Evolutionary conservation across 2,329 filamentous ascomycete genomes (phyloP), one percentile per base, ranked within the genome.

Genomic region (Colletotrichum tofieldiae): DNA sequence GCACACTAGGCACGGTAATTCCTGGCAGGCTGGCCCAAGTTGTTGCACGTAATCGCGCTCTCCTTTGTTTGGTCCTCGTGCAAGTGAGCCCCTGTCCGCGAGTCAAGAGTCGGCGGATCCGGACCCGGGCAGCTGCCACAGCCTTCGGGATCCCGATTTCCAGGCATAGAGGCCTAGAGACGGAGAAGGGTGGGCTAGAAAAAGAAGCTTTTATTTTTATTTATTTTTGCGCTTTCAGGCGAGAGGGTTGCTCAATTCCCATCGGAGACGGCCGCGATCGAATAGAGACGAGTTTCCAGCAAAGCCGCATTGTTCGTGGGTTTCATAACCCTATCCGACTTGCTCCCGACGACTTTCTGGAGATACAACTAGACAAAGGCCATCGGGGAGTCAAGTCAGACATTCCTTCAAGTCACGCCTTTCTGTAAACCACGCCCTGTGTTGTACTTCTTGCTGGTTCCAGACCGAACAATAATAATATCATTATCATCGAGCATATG

Each of bases 21-120:
- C n/a, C 32, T 60, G 16, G 16, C 32, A 29, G 49, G 26, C 18
- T 29, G 39, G 45, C 41, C 43, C 45, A 56, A 43, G 41, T 20
- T 51, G 29, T 71, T 62, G 61, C 41, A 71, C 56, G 41, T 58
- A 62, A 71, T 71, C 41, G 11, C 11, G 20, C 37, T 43, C 20
- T 65, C 43, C 67, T 71, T 62, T 71, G 60, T 71, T 52, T 66
- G 49, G 43, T 67, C 39, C 41, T 20, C 58, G n/a, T 60, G 23
- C 39, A 32, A 20, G 32, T 20, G 35, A n/a, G 20, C 55, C 51
- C 65, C 59, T 47, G 54, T 32, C 37, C 61, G 45, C 56, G 71
- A 73, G 67, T 71, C 71, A 67, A 73, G 71, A 73, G 71, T 55
- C 18, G 62, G 71, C 71, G 71, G 55, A 73, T 71, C 67, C 71